Conservation (phyloP, 2,329 filamentous ascomycete species). For the Lasiodiplodia hormozganensis region DNA sequence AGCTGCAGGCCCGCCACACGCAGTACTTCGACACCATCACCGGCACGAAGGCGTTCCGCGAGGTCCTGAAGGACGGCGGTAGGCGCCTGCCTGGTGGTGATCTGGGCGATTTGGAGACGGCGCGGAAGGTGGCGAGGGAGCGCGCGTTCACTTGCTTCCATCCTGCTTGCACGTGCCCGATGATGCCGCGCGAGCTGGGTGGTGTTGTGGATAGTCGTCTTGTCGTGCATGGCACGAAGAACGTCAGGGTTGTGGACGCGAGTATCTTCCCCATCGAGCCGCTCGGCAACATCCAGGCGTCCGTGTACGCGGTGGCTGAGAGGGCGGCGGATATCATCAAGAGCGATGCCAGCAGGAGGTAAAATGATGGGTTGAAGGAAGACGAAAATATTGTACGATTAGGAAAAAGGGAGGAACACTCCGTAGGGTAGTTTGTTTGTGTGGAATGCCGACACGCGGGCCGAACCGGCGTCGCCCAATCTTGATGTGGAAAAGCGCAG, state of each 20-base stretch:
- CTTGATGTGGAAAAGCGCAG: too few species aligned
- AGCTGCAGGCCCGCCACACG: constrained; percentile 47
- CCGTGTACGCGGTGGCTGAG: constrained; percentile 26
- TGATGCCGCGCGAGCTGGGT: constrained; percentile 37
- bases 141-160: constrained; percentile 43
- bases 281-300: constrained; percentile 26
- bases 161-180: constrained; percentile 40
- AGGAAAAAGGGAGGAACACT: too few species aligned
- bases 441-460: too few species aligned
- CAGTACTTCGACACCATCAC: constrained; percentile 46
- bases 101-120: constrained; percentile 16
- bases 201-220: constrained; percentile 40
- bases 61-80: constrained; percentile 42
- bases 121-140: constrained; percentile 34
- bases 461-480: too few species aligned
- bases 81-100: constrained; percentile 30
- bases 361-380: too few species aligned
- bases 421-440: too few species aligned
- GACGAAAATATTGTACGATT: too few species aligned
- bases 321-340: constrained; percentile 41
- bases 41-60: constrained; percentile 41
- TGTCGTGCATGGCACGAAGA: constrained; percentile 36
- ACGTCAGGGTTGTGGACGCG: constrained; percentile 31
- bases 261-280: constrained; percentile 30
- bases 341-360: neutral